Conservation (phyloP, 805 yeast species). For the Ogataea populi-albae region DNA sequence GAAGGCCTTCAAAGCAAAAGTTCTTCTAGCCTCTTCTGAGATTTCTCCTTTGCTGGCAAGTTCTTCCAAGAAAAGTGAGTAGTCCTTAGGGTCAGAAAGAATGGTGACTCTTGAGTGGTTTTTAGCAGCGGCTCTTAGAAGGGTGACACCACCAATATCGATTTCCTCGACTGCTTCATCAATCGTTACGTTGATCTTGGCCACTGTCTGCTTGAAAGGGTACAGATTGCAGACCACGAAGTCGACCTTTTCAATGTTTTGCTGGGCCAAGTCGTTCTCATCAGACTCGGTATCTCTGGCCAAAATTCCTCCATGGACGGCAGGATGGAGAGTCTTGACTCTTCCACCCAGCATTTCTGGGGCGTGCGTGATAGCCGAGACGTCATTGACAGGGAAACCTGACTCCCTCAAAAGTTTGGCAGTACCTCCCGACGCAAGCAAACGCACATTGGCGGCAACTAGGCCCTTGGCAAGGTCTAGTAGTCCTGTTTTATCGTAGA, state of each 20-base stretch:
- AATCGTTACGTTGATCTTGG: conserved; percentile 91
- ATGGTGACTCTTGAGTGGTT: conserved; percentile 96
- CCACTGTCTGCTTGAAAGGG: conserved; percentile 96
- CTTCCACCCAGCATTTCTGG: conserved; percentile 99
- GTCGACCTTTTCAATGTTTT: conserved; percentile 94
- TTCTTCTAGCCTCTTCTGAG: conserved; percentile 70
- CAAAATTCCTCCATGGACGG: conserved; percentile 96
- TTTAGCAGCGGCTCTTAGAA: conserved; percentile 97
- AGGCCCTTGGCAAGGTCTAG: conserved; percentile 95
- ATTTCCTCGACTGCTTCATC: conserved; percentile 98
- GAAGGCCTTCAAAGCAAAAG: conserved; percentile 91
- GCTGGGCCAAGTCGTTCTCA: conserved; percentile 81
- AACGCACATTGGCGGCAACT: conserved; percentile 80
- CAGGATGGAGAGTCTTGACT: conserved; percentile 97
- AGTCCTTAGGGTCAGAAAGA: conserved; percentile 91
- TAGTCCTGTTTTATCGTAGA: conserved; percentile 95
- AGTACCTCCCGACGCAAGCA: conserved; percentile 97
- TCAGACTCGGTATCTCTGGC: conserved; percentile 92
- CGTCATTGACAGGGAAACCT: conserved; percentile 97
- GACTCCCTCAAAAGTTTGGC: conserved; percentile 93
- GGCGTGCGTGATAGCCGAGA: conserved; percentile 91
- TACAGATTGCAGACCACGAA: conserved; percentile 96
- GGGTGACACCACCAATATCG: conserved; percentile 97
- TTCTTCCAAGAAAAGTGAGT: conserved; percentile 82
- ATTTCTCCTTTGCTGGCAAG: conserved; percentile 64